These are phyloP conservation scores for Primulina eburnea DNA, from an alignment of 257 asterid species.

Conservation along the genomic window DNA sequence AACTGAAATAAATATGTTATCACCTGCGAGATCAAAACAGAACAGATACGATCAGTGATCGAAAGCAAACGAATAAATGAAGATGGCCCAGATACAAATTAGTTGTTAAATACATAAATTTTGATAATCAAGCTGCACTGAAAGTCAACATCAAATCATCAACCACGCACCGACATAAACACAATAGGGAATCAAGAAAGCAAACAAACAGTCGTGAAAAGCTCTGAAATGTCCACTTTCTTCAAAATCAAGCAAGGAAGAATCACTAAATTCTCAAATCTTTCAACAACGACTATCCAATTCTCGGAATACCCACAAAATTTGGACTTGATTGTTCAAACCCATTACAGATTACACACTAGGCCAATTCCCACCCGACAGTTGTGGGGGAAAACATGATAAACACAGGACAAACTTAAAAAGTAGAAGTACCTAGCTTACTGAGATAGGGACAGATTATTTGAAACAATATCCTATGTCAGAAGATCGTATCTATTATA, in stretches of 20 bases:
- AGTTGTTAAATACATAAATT: background rate
- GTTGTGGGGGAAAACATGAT: background rate
- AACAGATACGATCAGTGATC: conserved; percentile 12
- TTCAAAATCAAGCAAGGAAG: conserved; percentile 34
- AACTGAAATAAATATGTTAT: conserved; percentile 3
- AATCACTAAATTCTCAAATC: conserved; percentile 15
- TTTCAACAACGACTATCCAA: conserved; percentile 4
- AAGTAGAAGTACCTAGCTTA: conserved; percentile 26
- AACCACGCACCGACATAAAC: conserved; percentile 11
- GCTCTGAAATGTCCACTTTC: conserved; percentile 19
- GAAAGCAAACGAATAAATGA: conserved; percentile 1
- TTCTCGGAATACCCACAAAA: conserved; percentile 6
- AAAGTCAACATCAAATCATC: conserved; percentile 17
- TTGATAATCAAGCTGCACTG: conserved; percentile 9
- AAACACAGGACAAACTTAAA: conserved; percentile 8
- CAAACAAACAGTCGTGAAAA: conserved; percentile 28
- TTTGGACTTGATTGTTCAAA: conserved; percentile 8
- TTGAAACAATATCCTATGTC: conserved; percentile 37
- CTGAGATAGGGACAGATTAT: conserved; percentile 18
- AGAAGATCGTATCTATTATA: conserved; percentile 10
- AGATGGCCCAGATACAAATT: background rate
- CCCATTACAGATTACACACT: conserved; percentile 21
- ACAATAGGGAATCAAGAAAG: conserved; percentile 23
- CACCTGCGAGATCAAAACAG: conserved; percentile 32
- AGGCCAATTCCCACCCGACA: conserved; percentile 16